phyloP scores from a whole-genome alignment of 768 basidiomycete genomes.

The Lentinus brumalis region DNA sequence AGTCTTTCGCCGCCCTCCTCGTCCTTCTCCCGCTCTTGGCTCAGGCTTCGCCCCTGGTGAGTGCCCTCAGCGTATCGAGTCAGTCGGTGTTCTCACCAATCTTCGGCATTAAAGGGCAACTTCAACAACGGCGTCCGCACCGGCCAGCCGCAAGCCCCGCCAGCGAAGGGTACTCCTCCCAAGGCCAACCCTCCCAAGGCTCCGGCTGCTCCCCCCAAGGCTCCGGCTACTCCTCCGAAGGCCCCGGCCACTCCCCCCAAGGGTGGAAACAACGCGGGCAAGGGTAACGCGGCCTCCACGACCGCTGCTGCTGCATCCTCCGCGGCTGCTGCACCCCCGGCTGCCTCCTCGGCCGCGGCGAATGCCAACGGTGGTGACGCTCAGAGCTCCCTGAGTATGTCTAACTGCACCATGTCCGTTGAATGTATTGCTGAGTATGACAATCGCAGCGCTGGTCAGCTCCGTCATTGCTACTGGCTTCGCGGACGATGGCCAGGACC shows the following conservation, averaged over 20 bases:
- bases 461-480: conserved; percentile 57
- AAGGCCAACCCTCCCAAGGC: not conserved
- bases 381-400: conserved; percentile 46
- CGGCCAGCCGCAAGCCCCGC: not conserved
- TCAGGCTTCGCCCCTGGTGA: conserved; percentile 30
- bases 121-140: conserved; percentile 1
- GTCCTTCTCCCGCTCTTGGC: conserved; percentile 42
- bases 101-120: not conserved
- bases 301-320: conserved; percentile 15
- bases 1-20: conserved; percentile 41
- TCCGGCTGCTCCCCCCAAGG: not conserved
- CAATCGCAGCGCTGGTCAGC: conserved; percentile 40
- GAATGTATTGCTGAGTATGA: not conserved
- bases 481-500: conserved; percentile 49
- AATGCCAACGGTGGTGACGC: conserved; percentile 36
- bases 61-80: not conserved
- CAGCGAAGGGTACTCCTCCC: not conserved
- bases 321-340: conserved; percentile 12
- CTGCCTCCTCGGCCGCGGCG: conserved; percentile 14
- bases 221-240: not conserved
- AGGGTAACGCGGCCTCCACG: conserved; percentile 3
- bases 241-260: not conserved
- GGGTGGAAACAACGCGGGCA: conserved; percentile 4
- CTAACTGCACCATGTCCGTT: not conserved
- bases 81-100: not conserved